Base-by-base conservation (phyloP, 2,329 filamentous ascomycete species). In the Trichocomaceae sp. region DNA sequence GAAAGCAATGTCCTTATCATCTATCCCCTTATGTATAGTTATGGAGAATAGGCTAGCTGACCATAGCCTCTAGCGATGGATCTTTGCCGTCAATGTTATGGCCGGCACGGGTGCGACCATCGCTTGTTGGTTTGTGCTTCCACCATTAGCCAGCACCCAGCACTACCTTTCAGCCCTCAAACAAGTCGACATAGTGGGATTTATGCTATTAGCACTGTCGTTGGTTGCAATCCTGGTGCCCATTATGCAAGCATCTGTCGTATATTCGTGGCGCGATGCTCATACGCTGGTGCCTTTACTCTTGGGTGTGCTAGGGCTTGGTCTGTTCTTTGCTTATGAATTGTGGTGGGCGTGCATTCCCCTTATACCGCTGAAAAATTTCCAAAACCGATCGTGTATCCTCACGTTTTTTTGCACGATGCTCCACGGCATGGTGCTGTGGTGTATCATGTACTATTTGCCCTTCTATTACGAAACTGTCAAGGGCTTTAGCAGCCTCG, bases 11-110 rank as follows among this genome's bases (percentile, higher is more conserved):
- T n/a, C 29, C 2, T 13, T 15, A 33, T 5, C 23, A 26, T 7
- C 23, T 26, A 7, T 26, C 23, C 7, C 4, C 23, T 7, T 26
- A 26, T 7, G n/a, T n/a, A n/a, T n/a, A n/a, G n/a, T n/a, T n/a
- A 26, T 26, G 23, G 23, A 26, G 23, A 26, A 26, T 26, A 3
- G 19, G 5, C n/a, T 33, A 15, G 17, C 42, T 46, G 20, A 46
- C n/a, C 10, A 10, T 22, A 46, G n/a, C 15, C 9, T 46, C 17
- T 22, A 46, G 42, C 19, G 42, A 9, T 46, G 42, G 42, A 79
- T 86, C 48, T 84, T 85, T 63, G 86, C 79, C 76, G 75, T 84
- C 61, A 85, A 85, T 59, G 68, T 84, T 2, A 81, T 82, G 1
- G 77, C 84, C 61, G 72, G 78, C 70, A 2, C 55, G 81, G 19